A percentile compares a stretch with the other conserved stretches of the same genome.
phyloP scores from a whole-genome alignment of 1,284 basidiomycete genomes.

The Peniophora sp. region DNA sequence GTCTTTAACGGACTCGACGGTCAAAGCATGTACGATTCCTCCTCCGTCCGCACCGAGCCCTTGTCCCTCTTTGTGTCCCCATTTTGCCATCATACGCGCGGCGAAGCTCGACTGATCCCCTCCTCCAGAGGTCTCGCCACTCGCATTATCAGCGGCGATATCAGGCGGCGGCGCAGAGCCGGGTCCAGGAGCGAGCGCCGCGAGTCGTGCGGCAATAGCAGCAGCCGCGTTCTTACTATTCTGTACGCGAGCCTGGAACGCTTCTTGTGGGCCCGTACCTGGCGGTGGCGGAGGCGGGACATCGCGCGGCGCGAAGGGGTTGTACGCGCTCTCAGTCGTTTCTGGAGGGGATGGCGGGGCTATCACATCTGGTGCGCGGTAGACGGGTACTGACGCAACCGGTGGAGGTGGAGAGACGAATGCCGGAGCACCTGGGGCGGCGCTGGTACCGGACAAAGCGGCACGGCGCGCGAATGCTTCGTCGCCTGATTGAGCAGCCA shows the following conservation, averaged over 20 bases:
- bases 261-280: constrained; percentile 21
- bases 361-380: neutral
- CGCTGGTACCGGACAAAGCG: constrained; percentile 28
- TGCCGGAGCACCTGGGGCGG: neutral
- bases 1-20: constrained; percentile 61
- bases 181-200: constrained; percentile 44
- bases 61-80: constrained; percentile 91
- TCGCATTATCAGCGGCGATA: constrained; percentile 19
- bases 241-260: constrained; percentile 46
- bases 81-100: constrained; percentile 81
- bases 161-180: constrained; percentile 20
- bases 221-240: constrained; percentile 68
- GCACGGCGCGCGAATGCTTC: constrained; percentile 50
- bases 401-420: neutral
- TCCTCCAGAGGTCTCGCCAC: constrained; percentile 20
- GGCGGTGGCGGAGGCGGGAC: constrained; percentile 40
- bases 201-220: constrained; percentile 69
- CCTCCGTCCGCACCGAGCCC: constrained; percentile 78
- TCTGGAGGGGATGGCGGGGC: neutral
- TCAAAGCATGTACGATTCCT: constrained; percentile 84
- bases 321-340: neutral
- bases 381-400: constrained; percentile 27
- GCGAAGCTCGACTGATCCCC: constrained; percentile 64
- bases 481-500: constrained; percentile 45
- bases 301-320: constrained; percentile 22